Evolutionary conservation across 2,329 filamentous ascomycete species (phyloP).

Genomic region (Penicillium sclerotiorum): DNA sequence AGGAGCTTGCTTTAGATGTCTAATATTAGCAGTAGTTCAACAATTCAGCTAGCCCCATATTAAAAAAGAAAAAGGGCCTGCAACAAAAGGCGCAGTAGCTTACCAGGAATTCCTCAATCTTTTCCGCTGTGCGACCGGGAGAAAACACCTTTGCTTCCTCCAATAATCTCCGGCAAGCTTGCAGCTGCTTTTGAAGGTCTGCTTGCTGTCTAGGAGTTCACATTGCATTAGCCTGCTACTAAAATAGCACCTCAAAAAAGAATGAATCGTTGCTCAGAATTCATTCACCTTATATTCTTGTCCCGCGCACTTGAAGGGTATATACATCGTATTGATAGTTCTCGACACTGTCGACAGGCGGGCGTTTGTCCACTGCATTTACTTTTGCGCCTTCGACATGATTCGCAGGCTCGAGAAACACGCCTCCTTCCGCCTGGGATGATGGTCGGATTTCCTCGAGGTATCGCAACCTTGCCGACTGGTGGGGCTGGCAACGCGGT

Average conservation of each 20-base stretch:
- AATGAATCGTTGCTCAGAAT: neutral
- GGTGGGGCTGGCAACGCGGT: conserved; percentile 8
- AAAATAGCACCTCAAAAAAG: no score
- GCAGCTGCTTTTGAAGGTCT: conserved; percentile 1
- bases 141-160: conserved; percentile 4
- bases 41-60: neutral
- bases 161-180: conserved; percentile 11
- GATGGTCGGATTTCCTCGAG: conserved; percentile 25
- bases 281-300: conserved; percentile 37
- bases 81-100: neutral
- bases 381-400: conserved; percentile 46
- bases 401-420: conserved; percentile 44
- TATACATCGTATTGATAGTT: conserved; percentile 39
- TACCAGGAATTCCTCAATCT: conserved; percentile 7
- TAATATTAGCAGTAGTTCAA: neutral
- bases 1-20: neutral
- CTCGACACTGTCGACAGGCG: conserved; percentile 43
- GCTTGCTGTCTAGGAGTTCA: conserved; percentile 4
- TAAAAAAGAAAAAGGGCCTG: no score
- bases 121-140: neutral
- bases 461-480: conserved; percentile 34
- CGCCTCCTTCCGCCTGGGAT: conserved; percentile 29
- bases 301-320: conserved; percentile 46
- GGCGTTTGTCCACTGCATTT: conserved; percentile 49
- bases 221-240: neutral